These are phyloP conservation scores for Boletus calvinii DNA, from an alignment of 1,284 basidiomycete species.

Conservation along the genomic window DNA sequence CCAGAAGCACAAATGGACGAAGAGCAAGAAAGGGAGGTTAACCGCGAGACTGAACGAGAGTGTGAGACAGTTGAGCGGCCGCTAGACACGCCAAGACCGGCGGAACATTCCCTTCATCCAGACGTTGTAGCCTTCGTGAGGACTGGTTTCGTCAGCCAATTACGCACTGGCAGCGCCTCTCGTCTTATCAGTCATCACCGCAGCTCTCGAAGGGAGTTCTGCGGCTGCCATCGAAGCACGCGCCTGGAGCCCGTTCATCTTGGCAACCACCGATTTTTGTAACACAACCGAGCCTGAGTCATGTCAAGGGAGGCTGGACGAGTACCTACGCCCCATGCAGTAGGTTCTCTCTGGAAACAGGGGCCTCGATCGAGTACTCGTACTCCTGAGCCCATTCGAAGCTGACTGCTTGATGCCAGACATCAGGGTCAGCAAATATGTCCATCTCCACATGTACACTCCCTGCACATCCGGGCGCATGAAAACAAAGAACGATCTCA, in stretches of 20 bases:
- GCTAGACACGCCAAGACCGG: too few relatives aligned
- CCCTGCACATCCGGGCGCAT: too few relatives aligned
- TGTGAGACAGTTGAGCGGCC: too few relatives aligned
- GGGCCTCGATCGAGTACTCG: constrained; percentile 16
- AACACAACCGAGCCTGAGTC: neutral
- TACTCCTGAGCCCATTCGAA: constrained; percentile 45
- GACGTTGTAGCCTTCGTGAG: constrained; percentile 22
- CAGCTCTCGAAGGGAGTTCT: constrained; percentile 3
- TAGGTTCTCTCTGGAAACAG: constrained; percentile 37
- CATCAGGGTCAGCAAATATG: constrained; percentile 34
- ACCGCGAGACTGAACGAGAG: neutral
- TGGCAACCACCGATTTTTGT: neutral
- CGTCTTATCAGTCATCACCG: constrained; percentile 2
- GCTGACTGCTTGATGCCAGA: constrained; percentile 39
- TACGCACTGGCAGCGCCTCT: neutral
- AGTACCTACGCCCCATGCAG: constrained; percentile 42
- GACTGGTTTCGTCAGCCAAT: constrained; percentile 12
- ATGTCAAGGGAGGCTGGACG: constrained; percentile 2
- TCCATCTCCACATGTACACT: constrained; percentile 43
- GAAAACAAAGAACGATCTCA: too few relatives aligned
- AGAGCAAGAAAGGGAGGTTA: neutral
- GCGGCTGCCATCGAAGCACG: neutral
- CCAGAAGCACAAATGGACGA: neutral
- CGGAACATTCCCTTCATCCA: constrained; percentile 15
- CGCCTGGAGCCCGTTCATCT: constrained; percentile 10